Conservation (phyloP, 305 asterid species). For the Plantago lanceolata region DNA sequence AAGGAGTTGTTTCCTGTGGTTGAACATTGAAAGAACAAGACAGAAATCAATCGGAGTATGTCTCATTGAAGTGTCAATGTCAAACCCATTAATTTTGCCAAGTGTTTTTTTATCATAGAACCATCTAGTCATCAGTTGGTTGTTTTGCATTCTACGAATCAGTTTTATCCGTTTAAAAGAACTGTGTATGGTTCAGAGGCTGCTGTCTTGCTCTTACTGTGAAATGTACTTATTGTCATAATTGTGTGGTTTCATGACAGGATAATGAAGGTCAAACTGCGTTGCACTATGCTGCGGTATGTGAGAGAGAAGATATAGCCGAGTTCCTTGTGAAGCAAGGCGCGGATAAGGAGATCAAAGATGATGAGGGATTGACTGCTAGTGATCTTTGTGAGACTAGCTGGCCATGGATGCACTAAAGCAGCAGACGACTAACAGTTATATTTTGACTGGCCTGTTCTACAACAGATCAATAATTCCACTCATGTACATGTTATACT, state of each 20-base stretch:
- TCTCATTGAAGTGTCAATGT: too few relatives aligned
- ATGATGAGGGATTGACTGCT: constrained; percentile 68
- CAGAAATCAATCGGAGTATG: too few relatives aligned
- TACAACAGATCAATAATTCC: constrained; percentile 23
- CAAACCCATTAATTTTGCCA: not conserved
- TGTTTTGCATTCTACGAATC: not conserved
- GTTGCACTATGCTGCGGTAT: constrained; percentile 85
- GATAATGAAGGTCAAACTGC: constrained; percentile 92
- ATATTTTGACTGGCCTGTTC: constrained; percentile 1
- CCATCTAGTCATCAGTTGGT: not conserved
- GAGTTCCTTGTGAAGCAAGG: constrained; percentile 76
- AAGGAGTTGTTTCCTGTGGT: too few relatives aligned
- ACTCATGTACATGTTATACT: constrained; percentile 35
- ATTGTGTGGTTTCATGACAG: constrained; percentile 30
- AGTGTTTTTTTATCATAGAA: not conserved
- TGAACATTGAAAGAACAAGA: not conserved
- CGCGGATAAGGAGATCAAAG: constrained; percentile 55
- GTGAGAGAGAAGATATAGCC: constrained; percentile 70
- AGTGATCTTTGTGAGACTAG: constrained; percentile 61
- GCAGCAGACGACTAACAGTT: constrained; percentile 15
- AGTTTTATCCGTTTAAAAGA: not conserved
- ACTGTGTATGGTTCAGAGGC: not conserved
- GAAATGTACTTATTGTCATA: not conserved
- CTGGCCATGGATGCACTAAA: constrained; percentile 71
- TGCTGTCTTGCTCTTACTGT: not conserved